Evolutionary conservation across 192 early-diverging fungal species (phyloP).

Genomic region (Linderina pennispora): DNA sequence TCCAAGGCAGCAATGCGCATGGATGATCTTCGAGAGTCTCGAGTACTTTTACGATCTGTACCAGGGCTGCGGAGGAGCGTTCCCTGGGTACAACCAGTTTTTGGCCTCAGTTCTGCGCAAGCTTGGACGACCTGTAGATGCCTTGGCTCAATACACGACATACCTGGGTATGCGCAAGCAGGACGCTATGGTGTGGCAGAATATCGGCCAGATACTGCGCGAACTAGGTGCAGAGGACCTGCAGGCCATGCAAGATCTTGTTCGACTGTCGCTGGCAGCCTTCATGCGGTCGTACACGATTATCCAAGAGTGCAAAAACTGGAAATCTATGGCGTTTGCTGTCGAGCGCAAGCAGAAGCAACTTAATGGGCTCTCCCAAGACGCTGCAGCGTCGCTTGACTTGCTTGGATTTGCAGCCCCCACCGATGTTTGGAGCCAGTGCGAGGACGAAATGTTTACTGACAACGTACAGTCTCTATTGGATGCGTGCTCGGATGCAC

Average conservation of each 20-base stretch:
- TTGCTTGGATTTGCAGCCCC: too few species aligned
- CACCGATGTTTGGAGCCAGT: too few species aligned
- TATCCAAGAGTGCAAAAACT: constrained; percentile 17
- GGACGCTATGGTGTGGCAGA: constrained; percentile 38
- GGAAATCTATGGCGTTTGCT: constrained; percentile 11
- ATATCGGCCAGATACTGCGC: constrained; percentile 14
- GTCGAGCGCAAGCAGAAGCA: constrained; percentile 17
- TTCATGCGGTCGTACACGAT: constrained; percentile 16
- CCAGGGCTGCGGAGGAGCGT: constrained; percentile 24
- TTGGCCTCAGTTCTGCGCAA: constrained; percentile 11
- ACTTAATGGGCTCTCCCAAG: background rate
- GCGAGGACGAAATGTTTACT: too few species aligned
- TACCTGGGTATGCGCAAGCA: constrained; percentile 27
- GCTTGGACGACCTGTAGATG: constrained; percentile 13
- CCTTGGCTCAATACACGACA: constrained; percentile 11
- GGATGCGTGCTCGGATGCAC: too few species aligned
- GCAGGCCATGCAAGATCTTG: too few species aligned
- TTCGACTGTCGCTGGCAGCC: constrained; percentile 18
- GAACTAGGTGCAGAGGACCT: constrained; percentile 6
- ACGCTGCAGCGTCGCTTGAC: background rate
- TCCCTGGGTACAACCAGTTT: constrained; percentile 35
- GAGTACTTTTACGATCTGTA: constrained; percentile 29
- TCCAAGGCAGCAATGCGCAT: constrained; percentile 16
- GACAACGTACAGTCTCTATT: too few species aligned
- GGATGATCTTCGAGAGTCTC: constrained; percentile 2